These are phyloP conservation scores for Ceratocystis albifundus DNA, from an alignment of 2,329 filamentous ascomycete species.

Conservation along the genomic window DNA sequence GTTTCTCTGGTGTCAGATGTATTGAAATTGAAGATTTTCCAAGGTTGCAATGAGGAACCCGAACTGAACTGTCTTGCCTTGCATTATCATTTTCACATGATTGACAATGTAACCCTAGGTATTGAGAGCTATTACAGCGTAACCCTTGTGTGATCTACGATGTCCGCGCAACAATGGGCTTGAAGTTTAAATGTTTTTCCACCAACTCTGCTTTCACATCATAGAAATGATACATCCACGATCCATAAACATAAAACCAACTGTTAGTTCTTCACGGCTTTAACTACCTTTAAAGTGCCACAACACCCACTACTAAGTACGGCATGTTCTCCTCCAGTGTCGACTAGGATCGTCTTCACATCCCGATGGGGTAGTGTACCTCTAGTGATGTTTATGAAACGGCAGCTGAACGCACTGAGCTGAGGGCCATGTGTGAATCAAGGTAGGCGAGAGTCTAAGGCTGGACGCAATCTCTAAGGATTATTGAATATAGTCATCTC, in stretches of 20 bases:
- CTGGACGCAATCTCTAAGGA: slow-evolving; percentile 28
- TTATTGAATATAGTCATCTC: slow-evolving; percentile 30
- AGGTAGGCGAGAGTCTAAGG: slow-evolving; percentile 30
- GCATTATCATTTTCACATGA: not conserved
- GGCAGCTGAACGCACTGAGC: slow-evolving; percentile 30
- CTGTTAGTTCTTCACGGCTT: slow-evolving; percentile 26
- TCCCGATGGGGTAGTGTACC: slow-evolving; percentile 28
- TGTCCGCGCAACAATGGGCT: not conserved
- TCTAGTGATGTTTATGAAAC: slow-evolving; percentile 32
- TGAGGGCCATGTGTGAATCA: slow-evolving; percentile 33
- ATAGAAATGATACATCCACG: slow-evolving; percentile 24
- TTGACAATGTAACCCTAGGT: too few relatives aligned
- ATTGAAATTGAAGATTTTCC: not conserved
- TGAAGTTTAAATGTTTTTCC: too few relatives aligned
- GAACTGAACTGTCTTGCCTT: too few relatives aligned
- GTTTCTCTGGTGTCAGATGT: not conserved
- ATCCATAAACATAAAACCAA: slow-evolving; percentile 28
- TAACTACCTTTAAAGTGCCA: slow-evolving; percentile 28
- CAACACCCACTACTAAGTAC: slow-evolving; percentile 25
- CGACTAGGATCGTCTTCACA: slow-evolving; percentile 31
- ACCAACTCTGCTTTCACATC: too few relatives aligned
- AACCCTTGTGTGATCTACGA: not conserved
- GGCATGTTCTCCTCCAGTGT: slow-evolving; percentile 31
- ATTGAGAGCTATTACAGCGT: not conserved
- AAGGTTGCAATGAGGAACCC: not conserved